phyloP scores from a whole-genome alignment of 2,329 filamentous ascomycete genomes.

The Penicillium sp. region DNA sequence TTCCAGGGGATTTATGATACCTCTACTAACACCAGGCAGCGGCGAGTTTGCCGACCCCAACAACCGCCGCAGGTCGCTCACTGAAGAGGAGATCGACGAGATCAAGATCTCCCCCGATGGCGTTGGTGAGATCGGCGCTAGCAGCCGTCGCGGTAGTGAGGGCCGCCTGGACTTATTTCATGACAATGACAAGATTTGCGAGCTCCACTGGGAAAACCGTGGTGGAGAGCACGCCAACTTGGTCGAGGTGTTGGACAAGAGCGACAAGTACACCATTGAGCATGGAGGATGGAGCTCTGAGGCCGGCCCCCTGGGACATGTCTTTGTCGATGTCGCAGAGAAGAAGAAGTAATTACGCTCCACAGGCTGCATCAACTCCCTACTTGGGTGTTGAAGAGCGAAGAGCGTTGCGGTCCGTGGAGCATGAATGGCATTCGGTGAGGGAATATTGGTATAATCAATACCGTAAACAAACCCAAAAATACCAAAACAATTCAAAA shows the following conservation, averaged over 20 bases:
- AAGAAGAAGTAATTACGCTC: constrained; percentile 19
- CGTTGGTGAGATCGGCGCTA: constrained; percentile 26
- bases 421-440: background rate
- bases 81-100: constrained; percentile 26
- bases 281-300: constrained; percentile 26
- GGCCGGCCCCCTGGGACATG: constrained; percentile 26
- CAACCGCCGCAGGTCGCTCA: constrained; percentile 19
- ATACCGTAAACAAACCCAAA: background rate
- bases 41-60: constrained; percentile 24
- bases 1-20: background rate
- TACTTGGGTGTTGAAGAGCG: background rate
- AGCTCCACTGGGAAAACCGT: constrained; percentile 29
- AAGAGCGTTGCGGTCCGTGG: background rate
- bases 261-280: constrained; percentile 22
- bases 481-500: constrained; percentile 1
- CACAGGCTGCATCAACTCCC: constrained; percentile 1
- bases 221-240: constrained; percentile 18
- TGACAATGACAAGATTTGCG: constrained; percentile 26
- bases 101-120: constrained; percentile 23
- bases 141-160: constrained; percentile 27
- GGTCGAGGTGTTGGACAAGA: constrained; percentile 23
- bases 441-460: background rate
- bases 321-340: constrained; percentile 23
- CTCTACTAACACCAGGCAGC: constrained; percentile 12
- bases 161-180: constrained; percentile 28